phyloP scores from a whole-genome alignment of 805 yeast species.

The Peterozyma xylosa region DNA sequence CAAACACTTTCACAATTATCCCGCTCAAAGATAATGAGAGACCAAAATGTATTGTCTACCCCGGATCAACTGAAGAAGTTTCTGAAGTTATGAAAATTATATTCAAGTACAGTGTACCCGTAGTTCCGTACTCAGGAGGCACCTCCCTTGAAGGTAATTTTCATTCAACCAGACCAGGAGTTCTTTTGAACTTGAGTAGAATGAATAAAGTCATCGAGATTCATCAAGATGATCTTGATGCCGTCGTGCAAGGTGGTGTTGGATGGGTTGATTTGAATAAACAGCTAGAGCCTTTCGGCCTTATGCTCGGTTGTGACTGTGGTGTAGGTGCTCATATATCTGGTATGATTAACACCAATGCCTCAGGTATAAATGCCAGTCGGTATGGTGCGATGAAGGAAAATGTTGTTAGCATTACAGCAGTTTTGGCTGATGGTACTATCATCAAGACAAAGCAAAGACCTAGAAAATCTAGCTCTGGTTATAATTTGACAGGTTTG shows the following conservation, averaged over 20 bases:
- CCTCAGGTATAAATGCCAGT: conserved; percentile 67
- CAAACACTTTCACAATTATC: neutral
- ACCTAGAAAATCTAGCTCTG: conserved; percentile 64
- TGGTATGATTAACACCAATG: conserved; percentile 59
- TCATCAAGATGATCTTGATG: conserved; percentile 35
- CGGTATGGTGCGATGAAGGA: conserved; percentile 66
- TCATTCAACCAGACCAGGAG: conserved; percentile 26
- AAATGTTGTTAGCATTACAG: conserved; percentile 50
- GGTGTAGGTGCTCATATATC: conserved; percentile 66
- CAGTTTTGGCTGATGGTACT: conserved; percentile 66
- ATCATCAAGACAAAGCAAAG: conserved; percentile 55
- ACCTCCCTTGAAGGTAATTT: conserved; percentile 38
- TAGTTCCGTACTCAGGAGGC: conserved; percentile 34
- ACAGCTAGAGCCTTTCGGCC: conserved; percentile 16
- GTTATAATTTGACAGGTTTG: conserved; percentile 56
- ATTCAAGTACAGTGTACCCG: conserved; percentile 28
- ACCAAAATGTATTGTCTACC: conserved; percentile 29
- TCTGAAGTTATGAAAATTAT: conserved; percentile 25
- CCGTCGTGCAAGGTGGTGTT: conserved; percentile 36
- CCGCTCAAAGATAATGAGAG: conserved; percentile 22
- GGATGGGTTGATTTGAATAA: conserved; percentile 39
- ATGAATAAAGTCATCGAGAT: conserved; percentile 27
- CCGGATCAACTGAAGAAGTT: conserved; percentile 28
- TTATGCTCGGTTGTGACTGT: conserved; percentile 27
- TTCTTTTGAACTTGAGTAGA: conserved; percentile 27